phyloP scores from a whole-genome alignment of 1,284 basidiomycete genomes.

The Ceratobasidium theobromae region DNA sequence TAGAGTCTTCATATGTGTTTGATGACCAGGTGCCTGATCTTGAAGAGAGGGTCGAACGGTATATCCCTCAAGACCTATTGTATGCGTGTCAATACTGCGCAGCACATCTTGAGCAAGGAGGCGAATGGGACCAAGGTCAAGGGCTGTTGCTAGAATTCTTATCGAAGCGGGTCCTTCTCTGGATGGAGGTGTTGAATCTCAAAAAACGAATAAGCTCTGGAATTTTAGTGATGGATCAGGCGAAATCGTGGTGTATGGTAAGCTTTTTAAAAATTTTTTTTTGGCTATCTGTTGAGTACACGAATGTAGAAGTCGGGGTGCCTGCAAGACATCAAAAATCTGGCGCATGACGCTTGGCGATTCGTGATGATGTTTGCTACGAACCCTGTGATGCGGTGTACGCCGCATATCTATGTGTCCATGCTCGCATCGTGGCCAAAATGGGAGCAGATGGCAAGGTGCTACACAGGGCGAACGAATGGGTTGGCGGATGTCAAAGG shows the following conservation, averaged over 20 bases:
- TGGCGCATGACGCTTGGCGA: neutral
- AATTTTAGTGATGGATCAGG: neutral
- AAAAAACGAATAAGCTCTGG: neutral
- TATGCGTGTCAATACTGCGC: constrained; percentile 3
- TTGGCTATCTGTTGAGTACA: no score
- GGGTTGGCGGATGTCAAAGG: neutral
- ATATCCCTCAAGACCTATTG: neutral
- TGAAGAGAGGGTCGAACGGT: neutral
- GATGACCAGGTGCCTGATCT: neutral
- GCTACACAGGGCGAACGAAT: neutral
- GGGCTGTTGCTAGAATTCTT: neutral
- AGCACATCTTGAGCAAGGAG: neutral
- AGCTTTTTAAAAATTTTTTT: neutral
- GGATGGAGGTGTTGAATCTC: constrained; percentile 3
- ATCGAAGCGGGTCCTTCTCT: neutral
- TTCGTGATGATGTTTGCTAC: neutral
- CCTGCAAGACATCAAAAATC: neutral
- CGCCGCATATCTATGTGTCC: neutral
- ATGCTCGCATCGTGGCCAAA: neutral
- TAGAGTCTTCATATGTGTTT: neutral
- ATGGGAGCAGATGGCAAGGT: neutral
- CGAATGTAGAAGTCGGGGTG: neutral
- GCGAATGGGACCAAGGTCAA: neutral
- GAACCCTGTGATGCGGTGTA: neutral
- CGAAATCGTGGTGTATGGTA: neutral